Evolutionary conservation across 2,329 filamentous ascomycete genomes (phyloP).

Genomic region (Aspergillus pseudoglaucus): DNA sequence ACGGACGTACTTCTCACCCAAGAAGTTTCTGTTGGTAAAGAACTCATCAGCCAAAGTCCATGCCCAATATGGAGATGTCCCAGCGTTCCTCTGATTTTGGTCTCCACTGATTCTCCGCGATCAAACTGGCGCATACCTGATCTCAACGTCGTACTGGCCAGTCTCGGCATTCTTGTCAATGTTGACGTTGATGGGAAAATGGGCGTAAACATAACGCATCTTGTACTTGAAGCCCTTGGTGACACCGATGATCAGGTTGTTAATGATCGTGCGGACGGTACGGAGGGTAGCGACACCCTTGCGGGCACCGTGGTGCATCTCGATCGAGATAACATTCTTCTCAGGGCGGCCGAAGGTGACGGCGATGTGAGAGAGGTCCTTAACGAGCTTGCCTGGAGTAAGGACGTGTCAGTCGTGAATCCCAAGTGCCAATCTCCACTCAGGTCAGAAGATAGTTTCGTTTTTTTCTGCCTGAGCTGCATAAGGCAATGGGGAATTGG

Average conservation of each 20-base stretch:
- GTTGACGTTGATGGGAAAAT: slow-evolving; percentile 99
- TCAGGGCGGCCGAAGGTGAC: slow-evolving; percentile 89
- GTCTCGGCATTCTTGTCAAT: slow-evolving; percentile 93
- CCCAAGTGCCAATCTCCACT: background rate
- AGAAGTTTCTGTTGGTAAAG: slow-evolving; percentile 67
- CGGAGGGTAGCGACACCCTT: slow-evolving; percentile 98
- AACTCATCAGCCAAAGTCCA: slow-evolving; percentile 22
- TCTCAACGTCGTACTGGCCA: slow-evolving; percentile 85
- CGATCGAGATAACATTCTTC: slow-evolving; percentile 85
- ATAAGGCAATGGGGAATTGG: background rate
- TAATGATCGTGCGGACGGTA: slow-evolving; percentile 95
- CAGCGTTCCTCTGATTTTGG: background rate
- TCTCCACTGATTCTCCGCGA: background rate
- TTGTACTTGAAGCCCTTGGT: slow-evolving; percentile 99
- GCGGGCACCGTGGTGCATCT: slow-evolving; percentile 96
- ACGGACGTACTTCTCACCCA: slow-evolving; percentile 99
- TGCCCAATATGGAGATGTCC: background rate
- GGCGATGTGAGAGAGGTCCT: slow-evolving; percentile 93
- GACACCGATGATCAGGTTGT: slow-evolving; percentile 97
- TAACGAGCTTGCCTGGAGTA: slow-evolving; percentile 75
- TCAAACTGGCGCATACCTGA: slow-evolving; percentile 59
- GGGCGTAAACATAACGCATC: slow-evolving; percentile 99
- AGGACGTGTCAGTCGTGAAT: slow-evolving; percentile 9
- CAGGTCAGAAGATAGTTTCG: background rate
- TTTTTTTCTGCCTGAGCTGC: background rate